A percentile compares a stretch with the other conserved stretches of the same genome.
Evolutionary conservation across 768 basidiomycete genomes (phyloP).

Genomic region (Astraeus odoratus): DNA sequence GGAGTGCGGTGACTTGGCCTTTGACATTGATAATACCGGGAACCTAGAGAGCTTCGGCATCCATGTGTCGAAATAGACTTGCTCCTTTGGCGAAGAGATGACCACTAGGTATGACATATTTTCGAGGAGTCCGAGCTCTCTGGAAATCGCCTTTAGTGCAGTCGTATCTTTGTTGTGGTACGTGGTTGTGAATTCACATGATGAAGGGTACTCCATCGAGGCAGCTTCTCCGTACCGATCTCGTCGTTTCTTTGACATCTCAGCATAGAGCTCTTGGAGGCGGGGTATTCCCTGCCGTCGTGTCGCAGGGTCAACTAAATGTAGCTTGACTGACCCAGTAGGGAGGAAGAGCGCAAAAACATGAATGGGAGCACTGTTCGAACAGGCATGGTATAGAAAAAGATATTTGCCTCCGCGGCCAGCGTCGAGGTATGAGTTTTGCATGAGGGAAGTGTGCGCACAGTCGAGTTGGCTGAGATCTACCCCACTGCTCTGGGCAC

Average conservation of each 20-base stretch:
- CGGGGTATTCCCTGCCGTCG: slow-evolving; percentile 75
- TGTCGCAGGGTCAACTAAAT: slow-evolving; percentile 87
- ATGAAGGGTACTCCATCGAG: slow-evolving; percentile 58
- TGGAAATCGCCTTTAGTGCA: slow-evolving; percentile 81
- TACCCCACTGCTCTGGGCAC: slow-evolving; percentile 76
- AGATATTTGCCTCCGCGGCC: slow-evolving; percentile 69
- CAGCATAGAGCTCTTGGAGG: slow-evolving; percentile 67
- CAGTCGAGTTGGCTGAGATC: slow-evolving; percentile 78
- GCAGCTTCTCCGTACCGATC: slow-evolving; percentile 32
- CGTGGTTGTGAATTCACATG: slow-evolving; percentile 53
- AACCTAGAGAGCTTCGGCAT: slow-evolving; percentile 72
- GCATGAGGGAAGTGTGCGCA: slow-evolving; percentile 47
- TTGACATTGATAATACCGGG: slow-evolving; percentile 84
- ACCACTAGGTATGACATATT: slow-evolving; percentile 69
- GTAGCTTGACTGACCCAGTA: slow-evolving; percentile 60
- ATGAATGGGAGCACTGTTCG: slow-evolving; percentile 68
- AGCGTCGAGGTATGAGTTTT: slow-evolving; percentile 65
- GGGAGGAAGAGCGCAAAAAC: slow-evolving; percentile 87
- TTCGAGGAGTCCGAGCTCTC: slow-evolving; percentile 75
- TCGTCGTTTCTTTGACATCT: slow-evolving; percentile 48
- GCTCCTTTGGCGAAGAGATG: slow-evolving; percentile 81
- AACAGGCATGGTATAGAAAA: slow-evolving; percentile 82
- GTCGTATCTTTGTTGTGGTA: slow-evolving; percentile 76
- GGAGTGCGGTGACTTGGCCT: slow-evolving; percentile 63
- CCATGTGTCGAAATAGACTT: slow-evolving; percentile 70